These are phyloP conservation scores for Yarrowia bubula DNA, from an alignment of 805 yeast genomes.

Conservation along the genomic window DNA sequence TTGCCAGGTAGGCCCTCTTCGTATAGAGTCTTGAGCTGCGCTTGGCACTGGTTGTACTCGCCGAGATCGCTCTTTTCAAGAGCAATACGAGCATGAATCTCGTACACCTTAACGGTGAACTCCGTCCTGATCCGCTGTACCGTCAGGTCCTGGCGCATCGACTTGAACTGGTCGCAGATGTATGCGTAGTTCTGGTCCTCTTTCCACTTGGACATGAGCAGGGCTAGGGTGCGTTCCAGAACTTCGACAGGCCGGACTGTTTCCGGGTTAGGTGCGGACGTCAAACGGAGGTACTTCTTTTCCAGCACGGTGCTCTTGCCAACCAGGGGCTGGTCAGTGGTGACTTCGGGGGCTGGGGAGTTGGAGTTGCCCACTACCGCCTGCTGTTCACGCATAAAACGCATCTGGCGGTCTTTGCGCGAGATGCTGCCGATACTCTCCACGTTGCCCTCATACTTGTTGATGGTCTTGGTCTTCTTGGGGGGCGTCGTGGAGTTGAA, in stretches of 20 bases:
- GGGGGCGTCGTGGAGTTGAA: constrained; percentile 11
- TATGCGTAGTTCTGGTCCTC: constrained; percentile 65
- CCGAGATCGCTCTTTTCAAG: constrained; percentile 81
- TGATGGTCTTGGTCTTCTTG: constrained; percentile 2
- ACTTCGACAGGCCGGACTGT: constrained; percentile 71
- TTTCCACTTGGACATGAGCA: constrained; percentile 54
- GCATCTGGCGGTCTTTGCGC: constrained; percentile 11
- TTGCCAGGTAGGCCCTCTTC: constrained; percentile 43
- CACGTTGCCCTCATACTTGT: neutral
- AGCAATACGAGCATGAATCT: constrained; percentile 83
- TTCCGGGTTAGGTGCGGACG: constrained; percentile 88
- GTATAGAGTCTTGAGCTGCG: constrained; percentile 68
- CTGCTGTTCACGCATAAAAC: constrained; percentile 18
- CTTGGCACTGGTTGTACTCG: constrained; percentile 92
- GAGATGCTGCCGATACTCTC: constrained; percentile 20
- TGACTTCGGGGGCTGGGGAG: constrained; percentile 18
- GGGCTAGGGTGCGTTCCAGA: constrained; percentile 55
- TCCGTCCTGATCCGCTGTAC: constrained; percentile 82
- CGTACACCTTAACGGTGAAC: constrained; percentile 77
- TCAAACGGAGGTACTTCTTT: constrained; percentile 75
- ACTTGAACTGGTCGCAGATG: constrained; percentile 84
- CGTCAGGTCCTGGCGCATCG: constrained; percentile 87
- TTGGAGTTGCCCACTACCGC: constrained; percentile 7
- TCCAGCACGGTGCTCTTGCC: constrained; percentile 70
- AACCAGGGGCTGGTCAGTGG: constrained; percentile 40